Percentiles rank a stretch among this genome's conserved stretches.
These are phyloP conservation scores for Przewalskia tangutica DNA, from an alignment of 257 asterid species.

Conservation along the genomic window DNA sequence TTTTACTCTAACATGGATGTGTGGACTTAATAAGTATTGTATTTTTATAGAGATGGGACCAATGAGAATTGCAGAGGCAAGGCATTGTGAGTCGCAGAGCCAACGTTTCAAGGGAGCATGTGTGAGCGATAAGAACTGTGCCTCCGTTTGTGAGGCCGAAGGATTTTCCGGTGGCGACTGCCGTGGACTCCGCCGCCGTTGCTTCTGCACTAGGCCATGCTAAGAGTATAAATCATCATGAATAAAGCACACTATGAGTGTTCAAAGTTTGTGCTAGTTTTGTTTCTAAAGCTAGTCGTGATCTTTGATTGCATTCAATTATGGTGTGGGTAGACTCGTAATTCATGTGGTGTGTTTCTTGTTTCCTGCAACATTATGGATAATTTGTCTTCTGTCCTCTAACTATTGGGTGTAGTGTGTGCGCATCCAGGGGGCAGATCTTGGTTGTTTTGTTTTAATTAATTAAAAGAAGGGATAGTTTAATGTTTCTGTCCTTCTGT, in stretches of 20 bases:
- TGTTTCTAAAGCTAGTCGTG: not conserved
- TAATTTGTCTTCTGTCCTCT: too few relatives aligned
- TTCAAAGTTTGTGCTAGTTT: not conserved
- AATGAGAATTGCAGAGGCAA: slow-evolving; percentile 34
- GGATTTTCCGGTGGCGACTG: slow-evolving; percentile 43
- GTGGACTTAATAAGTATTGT: not conserved
- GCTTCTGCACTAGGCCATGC: slow-evolving; percentile 37
- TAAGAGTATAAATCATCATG: not conserved
- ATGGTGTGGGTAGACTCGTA: not conserved
- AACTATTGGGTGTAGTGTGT: too few relatives aligned
- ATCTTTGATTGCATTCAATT: not conserved
- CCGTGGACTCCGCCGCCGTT: slow-evolving; percentile 43
- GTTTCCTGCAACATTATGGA: not conserved
- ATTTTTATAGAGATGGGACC: slow-evolving; percentile 16
- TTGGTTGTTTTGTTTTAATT: too few relatives aligned
- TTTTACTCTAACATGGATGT: not conserved
- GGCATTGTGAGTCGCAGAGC: slow-evolving; percentile 34
- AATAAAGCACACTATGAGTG: not conserved
- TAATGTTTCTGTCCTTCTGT: too few relatives aligned
- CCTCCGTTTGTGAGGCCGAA: slow-evolving; percentile 27
- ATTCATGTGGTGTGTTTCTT: not conserved
- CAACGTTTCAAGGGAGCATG: slow-evolving; percentile 30
- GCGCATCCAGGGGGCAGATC: too few relatives aligned
- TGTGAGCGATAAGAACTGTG: slow-evolving; percentile 30
- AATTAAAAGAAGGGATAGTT: too few relatives aligned